phyloP scores from a whole-genome alignment of 192 early-diverging fungal species.

The Chytriomyces sp. region DNA sequence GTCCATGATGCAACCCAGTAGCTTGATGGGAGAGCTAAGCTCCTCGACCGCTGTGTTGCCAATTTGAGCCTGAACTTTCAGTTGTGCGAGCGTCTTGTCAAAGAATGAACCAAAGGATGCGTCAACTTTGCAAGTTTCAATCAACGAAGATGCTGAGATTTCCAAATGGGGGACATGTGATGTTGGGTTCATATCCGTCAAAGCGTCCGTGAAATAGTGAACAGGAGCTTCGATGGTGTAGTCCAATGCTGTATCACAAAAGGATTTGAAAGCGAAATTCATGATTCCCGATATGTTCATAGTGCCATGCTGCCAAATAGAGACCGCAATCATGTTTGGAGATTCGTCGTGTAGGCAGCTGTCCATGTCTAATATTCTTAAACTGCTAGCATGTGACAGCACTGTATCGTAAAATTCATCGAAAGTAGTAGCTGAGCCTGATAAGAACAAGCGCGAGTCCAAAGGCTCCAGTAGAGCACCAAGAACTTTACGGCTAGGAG shows the following conservation, averaged over 20 bases:
- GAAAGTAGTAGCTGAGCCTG: too few species aligned
- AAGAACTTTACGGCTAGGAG: slow-evolving; percentile 37
- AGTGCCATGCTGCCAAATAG: slow-evolving; percentile 46
- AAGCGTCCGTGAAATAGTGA: background rate
- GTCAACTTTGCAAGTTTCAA: slow-evolving; percentile 2
- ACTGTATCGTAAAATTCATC: too few species aligned
- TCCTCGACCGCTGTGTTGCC: slow-evolving; percentile 34
- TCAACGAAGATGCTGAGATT: background rate
- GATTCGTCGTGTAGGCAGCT: slow-evolving; percentile 14
- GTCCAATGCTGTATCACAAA: slow-evolving; percentile 41
- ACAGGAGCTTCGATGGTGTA: slow-evolving; percentile 43
- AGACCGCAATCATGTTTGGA: slow-evolving; percentile 38
- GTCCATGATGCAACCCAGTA: slow-evolving; percentile 40
- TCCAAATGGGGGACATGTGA: background rate
- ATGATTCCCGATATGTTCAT: slow-evolving; percentile 38
- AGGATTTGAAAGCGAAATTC: slow-evolving; percentile 25
- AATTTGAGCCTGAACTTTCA: slow-evolving; percentile 10
- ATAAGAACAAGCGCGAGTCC: too few species aligned
- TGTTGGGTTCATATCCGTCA: background rate
- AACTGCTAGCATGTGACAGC: too few species aligned
- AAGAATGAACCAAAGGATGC: slow-evolving; percentile 12
- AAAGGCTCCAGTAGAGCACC: background rate
- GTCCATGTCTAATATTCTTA: slow-evolving; percentile 6
- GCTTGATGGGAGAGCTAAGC: slow-evolving; percentile 34
- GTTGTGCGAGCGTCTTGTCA: background rate